These are phyloP conservation scores for Lichtheimia hyalospora DNA, from an alignment of 371 early-diverging fungal species.

Conservation along the genomic window DNA sequence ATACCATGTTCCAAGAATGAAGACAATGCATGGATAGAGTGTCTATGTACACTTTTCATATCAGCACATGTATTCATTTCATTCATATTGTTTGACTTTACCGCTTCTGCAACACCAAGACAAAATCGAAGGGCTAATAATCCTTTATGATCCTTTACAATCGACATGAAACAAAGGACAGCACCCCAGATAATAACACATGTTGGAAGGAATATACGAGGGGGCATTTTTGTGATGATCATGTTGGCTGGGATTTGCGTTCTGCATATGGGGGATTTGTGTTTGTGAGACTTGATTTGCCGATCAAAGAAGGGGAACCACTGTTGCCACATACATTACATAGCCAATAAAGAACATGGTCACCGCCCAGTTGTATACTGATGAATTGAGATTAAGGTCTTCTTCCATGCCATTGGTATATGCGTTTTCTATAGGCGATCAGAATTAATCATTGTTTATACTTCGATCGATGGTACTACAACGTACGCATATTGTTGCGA, in stretches of 20 bases:
- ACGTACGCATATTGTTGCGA: conserved; percentile 73
- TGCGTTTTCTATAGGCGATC: conserved; percentile 30
- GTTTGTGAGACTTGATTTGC: neutral
- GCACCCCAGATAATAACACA: conserved; percentile 68
- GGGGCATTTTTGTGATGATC: conserved; percentile 50
- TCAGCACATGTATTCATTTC: neutral
- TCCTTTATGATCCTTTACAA: conserved; percentile 40
- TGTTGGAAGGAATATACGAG: conserved; percentile 55
- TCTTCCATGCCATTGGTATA: conserved; percentile 50
- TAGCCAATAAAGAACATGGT: conserved; percentile 77
- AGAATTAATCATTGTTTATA: too few species aligned
- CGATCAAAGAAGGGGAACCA: neutral
- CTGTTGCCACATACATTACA: conserved; percentile 55
- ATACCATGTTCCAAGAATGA: conserved; percentile 78
- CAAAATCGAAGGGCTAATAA: conserved; percentile 61
- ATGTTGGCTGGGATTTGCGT: conserved; percentile 50
- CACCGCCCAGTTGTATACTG: conserved; percentile 61
- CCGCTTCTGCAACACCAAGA: conserved; percentile 60
- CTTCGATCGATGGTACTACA: too few species aligned
- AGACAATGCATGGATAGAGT: conserved; percentile 77
- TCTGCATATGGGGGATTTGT: neutral
- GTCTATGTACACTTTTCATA: conserved; percentile 32
- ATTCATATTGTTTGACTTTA: neutral
- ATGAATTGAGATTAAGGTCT: conserved; percentile 45
- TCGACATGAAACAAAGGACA: conserved; percentile 58